Base-by-base conservation (phyloP, 352 stramenopile genomes). In the Phytophthora fragariaefolia region DNA sequence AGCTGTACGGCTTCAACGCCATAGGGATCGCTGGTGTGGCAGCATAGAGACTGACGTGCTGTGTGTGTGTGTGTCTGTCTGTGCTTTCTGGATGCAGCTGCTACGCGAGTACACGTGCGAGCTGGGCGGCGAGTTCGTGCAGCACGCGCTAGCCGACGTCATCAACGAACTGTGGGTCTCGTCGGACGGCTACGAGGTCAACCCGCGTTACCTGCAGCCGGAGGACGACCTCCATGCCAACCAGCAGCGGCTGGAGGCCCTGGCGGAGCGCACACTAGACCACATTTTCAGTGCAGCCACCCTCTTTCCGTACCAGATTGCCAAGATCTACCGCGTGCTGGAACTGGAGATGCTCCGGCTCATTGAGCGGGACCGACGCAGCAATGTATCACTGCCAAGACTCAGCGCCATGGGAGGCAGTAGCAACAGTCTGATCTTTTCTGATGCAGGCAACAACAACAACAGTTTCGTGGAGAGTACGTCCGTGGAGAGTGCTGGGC, bases 41-140 rank as follows among this genome's bases (percentile, higher is more conserved):
- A 55, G 17, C 43, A 65, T 34, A 58, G 27, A 47, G 12, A 48
- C 20, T 49, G 20, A 53, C 34, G 1, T 40, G 3, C 26, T 49
- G 8, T 20, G 40, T 23, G 18, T 18, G 26, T 54, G 17, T 45
- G 23, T 50, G 17, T 58, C 8, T 26, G n/a, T 56, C 6, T 5
- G 36, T 57, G 23, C 8, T 23, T 3, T 6, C 13, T 48, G 50
- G 48, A 6, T 63, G 20, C 45, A 77, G 84, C 71, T 93, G 22
- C 69, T 93, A 51, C 81, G 85, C 32, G 85, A 93, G 58, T 93
- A 93, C 68, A 92, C 85, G 42, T 90, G 82, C 56, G 82, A 91
- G 23, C 48, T 91, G 8, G 83, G 85, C 4, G 76, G 76, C 24
- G 85, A 91, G 0, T 93, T 93, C 38, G 62, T 93, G 32, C 78